Conservation (phyloP, 495 filamentous ascomycete genomes). For the Neurospora terricola region DNA sequence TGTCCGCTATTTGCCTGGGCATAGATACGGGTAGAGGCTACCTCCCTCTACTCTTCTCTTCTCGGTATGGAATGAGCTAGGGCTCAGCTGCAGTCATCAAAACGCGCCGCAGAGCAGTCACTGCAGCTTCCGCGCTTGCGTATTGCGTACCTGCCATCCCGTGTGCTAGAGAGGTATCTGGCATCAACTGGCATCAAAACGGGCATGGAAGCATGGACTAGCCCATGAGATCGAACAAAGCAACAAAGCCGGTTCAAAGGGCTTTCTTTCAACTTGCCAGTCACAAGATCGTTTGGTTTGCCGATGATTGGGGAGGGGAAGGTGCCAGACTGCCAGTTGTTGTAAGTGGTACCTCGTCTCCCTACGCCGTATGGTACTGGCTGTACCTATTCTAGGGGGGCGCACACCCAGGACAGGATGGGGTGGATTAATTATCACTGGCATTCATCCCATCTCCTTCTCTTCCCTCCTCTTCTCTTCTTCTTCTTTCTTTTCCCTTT, state of each 20-base stretch:
- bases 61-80: neutral
- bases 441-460: constrained; percentile 5
- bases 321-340: neutral
- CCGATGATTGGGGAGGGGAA: neutral
- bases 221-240: neutral
- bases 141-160: neutral
- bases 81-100: neutral
- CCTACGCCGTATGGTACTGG: neutral
- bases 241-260: neutral
- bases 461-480: constrained; percentile 18
- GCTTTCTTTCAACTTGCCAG: neutral
- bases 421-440: constrained; percentile 2
- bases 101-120: neutral
- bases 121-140: neutral
- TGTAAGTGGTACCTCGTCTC: neutral
- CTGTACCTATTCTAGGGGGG: neutral
- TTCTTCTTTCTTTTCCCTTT: constrained; percentile 11
- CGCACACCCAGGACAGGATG: neutral
- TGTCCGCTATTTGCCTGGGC: neutral
- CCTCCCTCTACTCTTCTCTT: neutral
- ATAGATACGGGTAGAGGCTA: neutral
- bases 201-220: neutral
- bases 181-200: neutral
- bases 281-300: neutral
- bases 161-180: neutral